phyloP scores from a whole-genome alignment of 202 grass and related monocot species.

The Brachypodium distachyon region DNA sequence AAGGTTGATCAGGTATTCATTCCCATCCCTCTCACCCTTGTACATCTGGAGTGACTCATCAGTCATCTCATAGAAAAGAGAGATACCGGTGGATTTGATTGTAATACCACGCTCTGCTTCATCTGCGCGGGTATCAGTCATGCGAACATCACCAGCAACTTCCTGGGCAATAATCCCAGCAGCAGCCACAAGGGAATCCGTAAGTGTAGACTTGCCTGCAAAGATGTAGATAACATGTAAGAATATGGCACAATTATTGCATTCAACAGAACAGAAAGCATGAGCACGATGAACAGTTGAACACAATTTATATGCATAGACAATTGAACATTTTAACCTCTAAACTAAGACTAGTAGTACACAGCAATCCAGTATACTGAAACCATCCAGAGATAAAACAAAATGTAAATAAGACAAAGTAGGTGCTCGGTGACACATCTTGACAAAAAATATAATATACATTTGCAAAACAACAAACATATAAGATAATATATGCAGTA shows the following conservation, averaged over 20 bases:
- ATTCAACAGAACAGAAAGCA: not conserved
- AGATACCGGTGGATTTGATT: constrained; percentile 68
- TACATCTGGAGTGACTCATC: constrained; percentile 36
- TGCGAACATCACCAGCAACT: constrained; percentile 63
- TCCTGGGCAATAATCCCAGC: constrained; percentile 73
- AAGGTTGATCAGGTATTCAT: too few species aligned
- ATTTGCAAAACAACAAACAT: not conserved
- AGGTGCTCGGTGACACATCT: too few species aligned
- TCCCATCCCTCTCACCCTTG: too few species aligned
- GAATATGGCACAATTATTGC: not conserved
- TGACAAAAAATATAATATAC: not conserved
- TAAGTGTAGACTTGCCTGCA: constrained; percentile 73
- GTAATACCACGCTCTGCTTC: too few species aligned
- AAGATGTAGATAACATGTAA: not conserved
- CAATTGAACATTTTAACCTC: not conserved
- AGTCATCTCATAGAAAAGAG: constrained; percentile 59
- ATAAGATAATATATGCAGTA: too few species aligned
- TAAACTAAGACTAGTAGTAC: not conserved
- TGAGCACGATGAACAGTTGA: not conserved
- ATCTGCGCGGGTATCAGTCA: constrained; percentile 71
- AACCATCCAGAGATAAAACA: not conserved
- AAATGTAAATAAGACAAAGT: not conserved
- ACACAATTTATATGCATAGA: not conserved
- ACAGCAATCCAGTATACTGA: not conserved
- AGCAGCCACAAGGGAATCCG: constrained; percentile 63